phyloP scores from a whole-genome alignment of 352 stramenopile species.

The Globisporangium recalcitrans region DNA sequence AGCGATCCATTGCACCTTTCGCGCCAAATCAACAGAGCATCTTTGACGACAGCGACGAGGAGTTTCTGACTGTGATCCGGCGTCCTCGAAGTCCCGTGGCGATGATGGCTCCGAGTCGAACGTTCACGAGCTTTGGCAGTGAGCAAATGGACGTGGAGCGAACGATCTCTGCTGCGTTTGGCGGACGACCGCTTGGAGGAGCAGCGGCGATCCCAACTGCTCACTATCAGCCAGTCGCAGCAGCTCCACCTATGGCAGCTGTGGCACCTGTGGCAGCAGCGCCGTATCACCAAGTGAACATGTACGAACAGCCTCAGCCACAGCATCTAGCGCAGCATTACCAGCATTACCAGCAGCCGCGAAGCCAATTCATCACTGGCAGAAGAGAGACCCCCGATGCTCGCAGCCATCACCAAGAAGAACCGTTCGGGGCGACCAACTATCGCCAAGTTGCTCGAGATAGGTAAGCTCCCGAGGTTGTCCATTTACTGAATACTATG shows the following conservation, averaged over 20 bases:
- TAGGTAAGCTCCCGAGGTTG: background rate
- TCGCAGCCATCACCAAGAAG: background rate
- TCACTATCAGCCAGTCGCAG: conserved; percentile 3
- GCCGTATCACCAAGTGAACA: conserved; percentile 5
- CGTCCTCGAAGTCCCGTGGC: conserved; percentile 4
- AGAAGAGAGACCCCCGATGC: conserved; percentile 1
- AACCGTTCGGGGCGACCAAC: conserved; percentile 3
- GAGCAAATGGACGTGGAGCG: conserved; percentile 18
- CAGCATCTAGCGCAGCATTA: background rate
- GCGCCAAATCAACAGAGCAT: conserved; percentile 2
- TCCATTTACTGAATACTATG: too few relatives aligned
- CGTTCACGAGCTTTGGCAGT: conserved; percentile 4
- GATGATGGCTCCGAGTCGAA: background rate
- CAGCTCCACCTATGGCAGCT: background rate
- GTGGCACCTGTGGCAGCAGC: background rate
- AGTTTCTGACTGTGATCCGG: conserved; percentile 14
- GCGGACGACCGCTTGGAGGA: conserved; percentile 8
- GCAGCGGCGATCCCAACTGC: background rate
- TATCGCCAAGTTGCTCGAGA: conserved; percentile 13
- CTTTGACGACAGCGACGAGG: conserved; percentile 21
- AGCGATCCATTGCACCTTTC: conserved; percentile 12
- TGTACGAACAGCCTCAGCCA: conserved; percentile 6
- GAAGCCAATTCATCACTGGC: conserved; percentile 7
- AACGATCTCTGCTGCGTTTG: conserved; percentile 18
- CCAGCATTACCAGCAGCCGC: conserved; percentile 2